Evolutionary conservation across 495 filamentous ascomycete species (phyloP), one percentile per base, ranked within the genome.

Genomic region (Trichoderma gamsii): DNA sequence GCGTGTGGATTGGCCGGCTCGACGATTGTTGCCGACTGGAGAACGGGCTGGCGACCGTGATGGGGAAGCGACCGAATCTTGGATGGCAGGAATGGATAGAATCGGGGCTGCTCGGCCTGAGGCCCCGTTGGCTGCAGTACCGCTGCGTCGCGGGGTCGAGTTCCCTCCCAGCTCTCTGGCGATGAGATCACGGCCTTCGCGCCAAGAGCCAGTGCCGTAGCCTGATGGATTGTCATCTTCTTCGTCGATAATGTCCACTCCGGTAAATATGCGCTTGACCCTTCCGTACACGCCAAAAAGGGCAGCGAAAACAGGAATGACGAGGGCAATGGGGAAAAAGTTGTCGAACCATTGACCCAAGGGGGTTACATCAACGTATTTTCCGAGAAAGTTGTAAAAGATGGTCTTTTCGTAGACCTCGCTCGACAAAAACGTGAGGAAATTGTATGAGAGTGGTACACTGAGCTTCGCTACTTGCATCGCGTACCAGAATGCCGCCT

Each of bases 401-500:
- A 89, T 86, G 11, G 92, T 97, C 46, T 82, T 75, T 51, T 81
- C 74, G 72, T 90, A 92, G 43, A 94, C 81, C 7, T 76, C 79
- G 27, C 79, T 84, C 8, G 89, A 88, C 23, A 97, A 75, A 71
- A 97, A 93, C 4, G 93, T 96, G 75, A 96, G 84, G 73, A 99
- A 97, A 76, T 99, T 97, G 83, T 96, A 97, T 23, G 91, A 88
- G 21, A 98, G 84, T 3, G 95, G 95, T 5, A 97, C 92, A 41
- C 91, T 96, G 41, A 99, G 84, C 65, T 90, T 88, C 11, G 95
- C 93, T 35, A 97, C 90, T 71, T 97, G 91, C 38, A 89, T 87
- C 12, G 92, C 89, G 77, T 97, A 99, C 92, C 95, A 99, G 69
- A 92, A 94, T 4, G 95, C 95, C 65, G 88, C 91, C 75, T 97